Evolutionary conservation across 2,329 filamentous ascomycete genomes (phyloP).

Genomic region (Fusarium pininemorale): DNA sequence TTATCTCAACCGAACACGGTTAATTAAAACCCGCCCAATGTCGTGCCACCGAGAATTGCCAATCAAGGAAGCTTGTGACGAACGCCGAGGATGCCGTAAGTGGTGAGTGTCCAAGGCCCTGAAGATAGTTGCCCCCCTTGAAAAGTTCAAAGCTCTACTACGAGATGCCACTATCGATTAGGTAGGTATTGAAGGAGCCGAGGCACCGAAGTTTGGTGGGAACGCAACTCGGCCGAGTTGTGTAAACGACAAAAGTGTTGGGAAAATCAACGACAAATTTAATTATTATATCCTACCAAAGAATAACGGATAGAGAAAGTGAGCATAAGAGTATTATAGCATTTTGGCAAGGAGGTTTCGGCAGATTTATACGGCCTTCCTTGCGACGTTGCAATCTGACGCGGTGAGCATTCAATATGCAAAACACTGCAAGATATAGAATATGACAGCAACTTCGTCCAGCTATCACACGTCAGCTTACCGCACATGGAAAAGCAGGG

Average conservation of each 20-base stretch:
- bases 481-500: not conserved
- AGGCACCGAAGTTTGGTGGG: constrained; percentile 37
- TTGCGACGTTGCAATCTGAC: not conserved
- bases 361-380: not conserved
- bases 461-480: constrained; percentile 5
- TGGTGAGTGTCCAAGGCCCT: not conserved
- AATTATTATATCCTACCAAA: not conserved
- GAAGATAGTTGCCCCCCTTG: not conserved
- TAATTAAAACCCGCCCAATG: not conserved
- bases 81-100: constrained; percentile 3
- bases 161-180: constrained; percentile 19
- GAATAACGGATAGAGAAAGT: not conserved
- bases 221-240: constrained; percentile 5
- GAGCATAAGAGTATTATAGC: too few relatives aligned
- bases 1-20: not conserved
- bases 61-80: not conserved
- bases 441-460: not conserved
- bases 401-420: not conserved
- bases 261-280: not conserved
- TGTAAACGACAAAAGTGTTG: constrained; percentile 13
- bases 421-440: not conserved
- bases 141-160: not conserved
- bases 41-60: not conserved
- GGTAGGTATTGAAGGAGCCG: constrained; percentile 18
- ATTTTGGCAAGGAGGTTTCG: not conserved